Percentiles rank a stretch among this genome's conserved stretches.
phyloP scores from a whole-genome alignment of 768 basidiomycete genomes.

The Lentinula sp. region DNA sequence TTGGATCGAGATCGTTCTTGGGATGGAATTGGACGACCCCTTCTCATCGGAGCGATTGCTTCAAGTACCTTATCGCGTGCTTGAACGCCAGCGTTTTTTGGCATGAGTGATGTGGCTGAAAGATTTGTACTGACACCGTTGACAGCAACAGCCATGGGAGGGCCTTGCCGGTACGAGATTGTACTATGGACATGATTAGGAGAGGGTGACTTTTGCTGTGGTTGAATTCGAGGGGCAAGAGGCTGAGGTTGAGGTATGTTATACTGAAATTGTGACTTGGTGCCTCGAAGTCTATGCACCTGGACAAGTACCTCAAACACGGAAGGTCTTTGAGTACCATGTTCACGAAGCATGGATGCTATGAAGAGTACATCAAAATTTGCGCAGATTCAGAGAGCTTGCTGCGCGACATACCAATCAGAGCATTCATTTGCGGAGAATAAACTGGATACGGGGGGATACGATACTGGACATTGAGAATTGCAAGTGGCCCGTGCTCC shows the following conservation, averaged over 20 bases:
- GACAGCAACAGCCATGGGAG: conserved; percentile 14
- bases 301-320: conserved; percentile 81
- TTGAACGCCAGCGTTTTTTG: conserved; percentile 51
- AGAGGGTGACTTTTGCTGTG: conserved; percentile 20
- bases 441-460: conserved; percentile 87
- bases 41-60: conserved; percentile 73
- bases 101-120: conserved; percentile 12
- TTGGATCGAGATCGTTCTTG: conserved; percentile 27
- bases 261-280: conserved; percentile 76
- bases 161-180: conserved; percentile 19
- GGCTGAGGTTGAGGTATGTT: conserved; percentile 43
- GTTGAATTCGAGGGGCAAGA: conserved; percentile 32
- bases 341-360: conserved; percentile 93
- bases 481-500: conserved; percentile 93
- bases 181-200: conserved; percentile 21
- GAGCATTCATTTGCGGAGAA: conserved; percentile 71
- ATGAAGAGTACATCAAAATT: conserved; percentile 10
- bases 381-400: not conserved
- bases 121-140: not conserved
- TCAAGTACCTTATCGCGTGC: conserved; percentile 75
- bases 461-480: conserved; percentile 93
- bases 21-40: conserved; percentile 50
- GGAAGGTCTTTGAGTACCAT: conserved; percentile 78
- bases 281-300: conserved; percentile 85
- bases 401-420: conserved; percentile 63